phyloP scores from a whole-genome alignment of 2,329 filamentous ascomycete species.

The Epichloe scottii region DNA sequence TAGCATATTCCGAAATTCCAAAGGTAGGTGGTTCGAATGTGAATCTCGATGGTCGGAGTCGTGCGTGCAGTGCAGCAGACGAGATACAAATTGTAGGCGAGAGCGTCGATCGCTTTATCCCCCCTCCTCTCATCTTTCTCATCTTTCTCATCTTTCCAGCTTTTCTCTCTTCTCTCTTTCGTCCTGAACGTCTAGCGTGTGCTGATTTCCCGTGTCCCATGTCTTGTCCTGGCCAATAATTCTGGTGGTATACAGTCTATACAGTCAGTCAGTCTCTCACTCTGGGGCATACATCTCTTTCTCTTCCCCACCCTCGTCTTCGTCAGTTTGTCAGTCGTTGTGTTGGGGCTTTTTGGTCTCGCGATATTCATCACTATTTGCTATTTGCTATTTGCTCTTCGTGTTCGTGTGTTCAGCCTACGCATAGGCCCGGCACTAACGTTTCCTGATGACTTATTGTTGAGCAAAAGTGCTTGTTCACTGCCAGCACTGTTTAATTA shows the following conservation, averaged over 20 bases:
- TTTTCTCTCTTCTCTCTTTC: background rate
- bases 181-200: background rate
- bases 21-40: no score
- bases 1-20: background rate
- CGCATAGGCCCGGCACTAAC: background rate
- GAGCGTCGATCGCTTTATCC: slow-evolving; percentile 3
- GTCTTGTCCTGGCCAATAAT: background rate
- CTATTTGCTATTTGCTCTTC: background rate
- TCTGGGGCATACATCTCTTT: background rate
- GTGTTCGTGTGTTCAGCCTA: background rate
- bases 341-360: background rate
- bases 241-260: background rate
- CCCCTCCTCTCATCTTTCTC: background rate
- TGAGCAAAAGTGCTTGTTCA: background rate
- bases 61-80: background rate
- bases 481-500: background rate
- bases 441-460: background rate
- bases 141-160: background rate
- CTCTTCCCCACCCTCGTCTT: background rate
- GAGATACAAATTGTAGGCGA: slow-evolving; percentile 1
- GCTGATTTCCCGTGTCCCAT: background rate
- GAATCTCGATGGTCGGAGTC: background rate
- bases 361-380: background rate
- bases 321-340: background rate
- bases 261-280: background rate